phyloP scores from a whole-genome alignment of 345 rosid species.

The Hibiscus tridactylites region DNA sequence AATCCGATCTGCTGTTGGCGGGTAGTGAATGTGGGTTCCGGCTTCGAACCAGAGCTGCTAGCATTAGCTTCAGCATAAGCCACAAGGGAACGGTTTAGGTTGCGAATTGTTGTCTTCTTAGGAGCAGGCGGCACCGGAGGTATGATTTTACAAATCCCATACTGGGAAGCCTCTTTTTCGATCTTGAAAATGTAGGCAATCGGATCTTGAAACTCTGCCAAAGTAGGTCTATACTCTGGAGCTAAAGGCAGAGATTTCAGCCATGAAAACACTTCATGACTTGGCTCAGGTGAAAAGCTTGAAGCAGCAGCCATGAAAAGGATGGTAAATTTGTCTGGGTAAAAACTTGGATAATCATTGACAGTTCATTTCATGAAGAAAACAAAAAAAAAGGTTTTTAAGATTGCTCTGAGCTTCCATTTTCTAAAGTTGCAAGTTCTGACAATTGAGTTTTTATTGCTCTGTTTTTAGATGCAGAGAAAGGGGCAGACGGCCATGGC shows the following conservation, averaged over 20 bases:
- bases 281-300: constrained; percentile 13
- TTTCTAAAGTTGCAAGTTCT: too few relatives aligned
- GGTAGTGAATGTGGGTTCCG: constrained; percentile 84
- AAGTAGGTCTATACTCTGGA: constrained; percentile 81
- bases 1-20: constrained; percentile 99
- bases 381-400: too few relatives aligned
- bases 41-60: constrained; percentile 21
- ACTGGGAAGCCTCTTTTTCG: constrained; percentile 84
- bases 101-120: constrained; percentile 55
- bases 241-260: constrained; percentile 78
- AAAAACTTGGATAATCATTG: too few relatives aligned
- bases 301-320: too few relatives aligned
- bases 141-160: constrained; percentile 91
- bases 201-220: constrained; percentile 94
- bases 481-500: too few relatives aligned
- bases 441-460: too few relatives aligned
- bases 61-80: constrained; percentile 38
- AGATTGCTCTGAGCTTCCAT: too few relatives aligned
- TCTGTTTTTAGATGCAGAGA: too few relatives aligned
- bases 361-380: too few relatives aligned
- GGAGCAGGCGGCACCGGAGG: constrained; percentile 70
- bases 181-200: constrained; percentile 94
- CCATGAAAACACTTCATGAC: constrained; percentile 71
- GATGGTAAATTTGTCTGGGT: too few relatives aligned
- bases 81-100: constrained; percentile 74